phyloP scores from a whole-genome alignment of 176 grass and related monocot species.

The Zoysia japonica region DNA sequence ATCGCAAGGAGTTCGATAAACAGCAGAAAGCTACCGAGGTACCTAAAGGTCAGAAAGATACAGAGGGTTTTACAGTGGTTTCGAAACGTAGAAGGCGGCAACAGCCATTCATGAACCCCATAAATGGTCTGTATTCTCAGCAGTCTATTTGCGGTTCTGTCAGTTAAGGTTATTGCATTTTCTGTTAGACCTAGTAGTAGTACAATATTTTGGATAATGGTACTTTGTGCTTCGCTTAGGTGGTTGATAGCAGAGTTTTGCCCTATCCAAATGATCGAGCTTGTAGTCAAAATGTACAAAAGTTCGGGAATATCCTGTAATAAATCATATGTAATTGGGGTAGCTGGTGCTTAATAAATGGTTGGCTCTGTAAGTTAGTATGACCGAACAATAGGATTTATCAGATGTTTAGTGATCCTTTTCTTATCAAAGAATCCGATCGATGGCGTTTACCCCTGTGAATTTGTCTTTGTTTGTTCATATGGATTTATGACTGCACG shows the following conservation, averaged over 20 bases:
- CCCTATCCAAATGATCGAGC: constrained; percentile 29
- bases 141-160: constrained; percentile 87
- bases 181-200: constrained; percentile 3
- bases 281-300: constrained; percentile 53
- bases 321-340: constrained; percentile 19
- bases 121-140: constrained; percentile 70
- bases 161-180: constrained; percentile 39
- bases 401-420: constrained; percentile 4
- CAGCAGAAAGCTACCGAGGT: constrained; percentile 25
- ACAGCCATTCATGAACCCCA: constrained; percentile 64
- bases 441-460: no score
- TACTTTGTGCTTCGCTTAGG: constrained; percentile 42
- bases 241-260: constrained; percentile 41
- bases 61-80: constrained; percentile 84
- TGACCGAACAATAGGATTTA: constrained; percentile 35
- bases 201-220: constrained; percentile 37
- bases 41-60: constrained; percentile 58
- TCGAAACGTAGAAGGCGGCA: constrained; percentile 81
- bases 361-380: constrained; percentile 16
- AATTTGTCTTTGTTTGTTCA: no score
- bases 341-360: constrained; percentile 46
- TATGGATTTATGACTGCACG: no score
- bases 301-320: constrained; percentile 25
- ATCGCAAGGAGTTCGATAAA: constrained; percentile 34
- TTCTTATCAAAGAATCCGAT: not conserved